Evolutionary conservation across 2,329 filamentous ascomycete genomes (phyloP).

Genomic region (Trichoderma lentiforme): DNA sequence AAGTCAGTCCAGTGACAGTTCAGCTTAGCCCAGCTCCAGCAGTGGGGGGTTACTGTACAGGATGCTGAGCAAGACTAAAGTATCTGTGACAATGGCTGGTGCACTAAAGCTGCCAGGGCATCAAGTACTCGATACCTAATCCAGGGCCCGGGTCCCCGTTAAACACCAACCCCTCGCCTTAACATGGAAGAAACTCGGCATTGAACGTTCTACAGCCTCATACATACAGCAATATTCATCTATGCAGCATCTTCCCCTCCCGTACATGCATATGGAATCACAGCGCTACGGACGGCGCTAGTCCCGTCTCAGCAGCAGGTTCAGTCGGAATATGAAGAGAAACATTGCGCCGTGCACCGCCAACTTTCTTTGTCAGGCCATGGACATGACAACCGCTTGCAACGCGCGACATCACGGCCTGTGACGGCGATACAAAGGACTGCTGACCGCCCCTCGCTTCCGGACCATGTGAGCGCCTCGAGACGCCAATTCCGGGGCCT

Average conservation of each 20-base stretch:
- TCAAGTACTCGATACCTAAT: neutral
- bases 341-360: constrained; percentile 17
- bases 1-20: constrained; percentile 13
- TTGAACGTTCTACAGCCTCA: neutral
- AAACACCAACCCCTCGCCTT: constrained; percentile 1
- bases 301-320: constrained; percentile 1
- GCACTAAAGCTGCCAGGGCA: neutral
- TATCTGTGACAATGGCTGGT: neutral
- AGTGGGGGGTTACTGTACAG: neutral
- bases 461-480: constrained; percentile 17
- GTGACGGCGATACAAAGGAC: neutral
- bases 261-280: neutral
- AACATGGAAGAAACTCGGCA: constrained; percentile 3
- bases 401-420: constrained; percentile 7
- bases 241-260: neutral
- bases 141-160: neutral
- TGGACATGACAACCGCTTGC: constrained; percentile 9
- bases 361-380: constrained; percentile 15
- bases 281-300: constrained; percentile 3
- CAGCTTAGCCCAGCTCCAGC: constrained; percentile 6
- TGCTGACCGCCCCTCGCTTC: neutral
- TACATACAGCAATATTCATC: neutral
- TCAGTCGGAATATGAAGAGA: constrained; percentile 2
- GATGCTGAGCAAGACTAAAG: neutral
- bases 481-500: constrained; percentile 9